Base-by-base conservation (phyloP, 805 yeast genomes). In the Metschnikowia kofuensis region DNA sequence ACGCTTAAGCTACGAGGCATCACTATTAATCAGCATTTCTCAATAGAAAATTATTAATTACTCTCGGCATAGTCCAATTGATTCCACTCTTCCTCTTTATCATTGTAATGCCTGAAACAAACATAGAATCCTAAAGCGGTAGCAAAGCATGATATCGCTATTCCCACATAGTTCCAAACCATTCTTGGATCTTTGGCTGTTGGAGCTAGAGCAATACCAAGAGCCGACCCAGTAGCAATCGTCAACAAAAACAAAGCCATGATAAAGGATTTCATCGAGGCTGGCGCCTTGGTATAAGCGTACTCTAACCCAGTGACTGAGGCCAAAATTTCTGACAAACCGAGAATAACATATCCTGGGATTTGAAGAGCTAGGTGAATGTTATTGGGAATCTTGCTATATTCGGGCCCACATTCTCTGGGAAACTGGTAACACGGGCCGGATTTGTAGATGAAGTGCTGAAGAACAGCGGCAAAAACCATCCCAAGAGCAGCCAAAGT, bases 161-260 rank as follows among this genome's bases (percentile, higher is more conserved):
- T 73, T 45, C 85, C 87, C 40, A 78, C 72, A 65, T 80, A 87
- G 61, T 79, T 77, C 87, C 89, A 83, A 40, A 79, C 77, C 62
- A 82, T 74, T 69, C 84, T 78, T 39, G 92, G 92, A 66, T 87
- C 83, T 50, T 68, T 74, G 11, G 88, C 73, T 8, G 83, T 79
- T 11, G 56, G 56, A 4, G 52, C 52, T 47, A 84, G 68, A 13
- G 89, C 87, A 64, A 83, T 82, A 57, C 90, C 89, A 41, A 86
- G 58, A 28, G 89, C 89, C 16, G 91, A 77, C 51, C 92, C 90
- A 46, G 83, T 55, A 21, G 95, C 94, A 57, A 76, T 83, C 32
- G 87, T 84, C 50, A 87, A 68, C 58, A 87, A 72, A 72, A 82
- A 86, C 42, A 82, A 53, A n/a, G 56, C 48, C 56, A 54, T 50